Evolutionary conservation across 805 yeast species (phyloP).

Genomic region (Candida xiaguanensis): DNA sequence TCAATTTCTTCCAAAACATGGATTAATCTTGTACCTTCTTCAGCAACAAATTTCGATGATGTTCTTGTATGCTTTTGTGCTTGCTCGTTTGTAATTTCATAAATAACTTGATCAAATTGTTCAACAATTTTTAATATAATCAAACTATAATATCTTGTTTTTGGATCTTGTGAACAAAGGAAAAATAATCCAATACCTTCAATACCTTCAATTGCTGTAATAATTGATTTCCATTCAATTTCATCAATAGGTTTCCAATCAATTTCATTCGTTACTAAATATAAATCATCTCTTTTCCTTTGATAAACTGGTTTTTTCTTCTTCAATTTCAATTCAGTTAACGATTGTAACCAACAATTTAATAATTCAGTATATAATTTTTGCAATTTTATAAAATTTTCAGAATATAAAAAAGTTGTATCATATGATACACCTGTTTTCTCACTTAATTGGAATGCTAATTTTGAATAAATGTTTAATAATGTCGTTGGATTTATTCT

Average conservation of each 20-base stretch:
- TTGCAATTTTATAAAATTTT: conserved; percentile 56
- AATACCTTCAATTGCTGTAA: conserved; percentile 86
- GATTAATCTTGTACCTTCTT: conserved; percentile 70
- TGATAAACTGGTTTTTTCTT: conserved; percentile 9
- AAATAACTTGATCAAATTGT: conserved; percentile 82
- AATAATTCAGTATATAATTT: conserved; percentile 75
- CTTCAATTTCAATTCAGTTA: conserved; percentile 33
- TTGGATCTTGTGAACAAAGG: conserved; percentile 80
- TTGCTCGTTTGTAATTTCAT: conserved; percentile 39
- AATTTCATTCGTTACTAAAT: conserved; percentile 37
- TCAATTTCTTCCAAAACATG: conserved; percentile 73
- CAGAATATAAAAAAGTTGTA: conserved; percentile 55
- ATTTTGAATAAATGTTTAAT: conserved; percentile 71
- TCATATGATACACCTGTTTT: conserved; percentile 48
- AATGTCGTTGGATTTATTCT: conserved; percentile 66
- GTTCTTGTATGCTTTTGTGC: conserved; percentile 46
- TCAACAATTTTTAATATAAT: conserved; percentile 72
- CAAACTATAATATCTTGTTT: conserved; percentile 70
- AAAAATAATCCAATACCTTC: conserved; percentile 95
- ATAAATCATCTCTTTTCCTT: conserved; percentile 30
- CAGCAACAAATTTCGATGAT: conserved; percentile 73
- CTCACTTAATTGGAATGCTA: conserved; percentile 77
- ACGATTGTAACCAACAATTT: conserved; percentile 75
- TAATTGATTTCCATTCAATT: conserved; percentile 70
- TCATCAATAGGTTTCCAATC: conserved; percentile 42